Percentiles rank a stretch among this genome's conserved stretches.
Conservation (phyloP, 2,329 filamentous ascomycete species). For the Lachnellula suecica region DNA sequence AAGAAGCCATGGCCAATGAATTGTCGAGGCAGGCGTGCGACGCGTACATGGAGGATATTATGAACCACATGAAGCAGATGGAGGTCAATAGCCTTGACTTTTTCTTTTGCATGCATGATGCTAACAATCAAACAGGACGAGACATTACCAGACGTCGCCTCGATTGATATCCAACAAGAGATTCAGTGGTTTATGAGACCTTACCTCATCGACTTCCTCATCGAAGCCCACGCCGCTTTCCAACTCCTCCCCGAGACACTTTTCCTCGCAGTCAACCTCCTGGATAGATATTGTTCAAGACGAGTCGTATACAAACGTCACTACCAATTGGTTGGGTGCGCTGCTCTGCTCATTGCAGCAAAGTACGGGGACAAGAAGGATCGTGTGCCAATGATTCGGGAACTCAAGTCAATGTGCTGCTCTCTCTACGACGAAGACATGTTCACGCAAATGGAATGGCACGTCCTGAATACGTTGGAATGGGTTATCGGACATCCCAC, state of each 20-base stretch:
- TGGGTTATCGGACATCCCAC: conserved; percentile 97
- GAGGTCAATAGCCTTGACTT: conserved; percentile 52
- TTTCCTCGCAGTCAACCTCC: conserved; percentile 92
- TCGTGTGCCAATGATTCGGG: conserved; percentile 92
- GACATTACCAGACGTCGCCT: conserved; percentile 92
- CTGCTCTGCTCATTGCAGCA: conserved; percentile 90
- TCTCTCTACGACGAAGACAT: conserved; percentile 97
- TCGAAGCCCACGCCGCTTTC: conserved; percentile 95
- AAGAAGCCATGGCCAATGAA: conserved; percentile 86
- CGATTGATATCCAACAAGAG: conserved; percentile 98
- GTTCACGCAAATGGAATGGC: conserved; percentile 99
- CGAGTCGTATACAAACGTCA: conserved; percentile 98
- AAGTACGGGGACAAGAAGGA: conserved; percentile 99
- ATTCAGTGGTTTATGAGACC: conserved; percentile 99
- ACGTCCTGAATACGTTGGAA: conserved; percentile 94
- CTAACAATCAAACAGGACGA: conserved; percentile 57
- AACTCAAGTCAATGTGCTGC: conserved; percentile 99
- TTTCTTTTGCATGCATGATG: conserved; percentile 10
- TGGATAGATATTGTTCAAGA: conserved; percentile 97
- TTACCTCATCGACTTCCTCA: conserved; percentile 95
- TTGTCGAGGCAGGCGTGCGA: conserved; percentile 82
- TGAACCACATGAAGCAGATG: conserved; percentile 94
- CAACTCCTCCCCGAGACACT: conserved; percentile 91
- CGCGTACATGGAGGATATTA: conserved; percentile 91
- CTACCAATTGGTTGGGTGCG: conserved; percentile 96